Evolutionary conservation across 1,284 basidiomycete species (phyloP), one percentile per base, ranked within the genome.

Genomic region (Austroboletus rostrupii): DNA sequence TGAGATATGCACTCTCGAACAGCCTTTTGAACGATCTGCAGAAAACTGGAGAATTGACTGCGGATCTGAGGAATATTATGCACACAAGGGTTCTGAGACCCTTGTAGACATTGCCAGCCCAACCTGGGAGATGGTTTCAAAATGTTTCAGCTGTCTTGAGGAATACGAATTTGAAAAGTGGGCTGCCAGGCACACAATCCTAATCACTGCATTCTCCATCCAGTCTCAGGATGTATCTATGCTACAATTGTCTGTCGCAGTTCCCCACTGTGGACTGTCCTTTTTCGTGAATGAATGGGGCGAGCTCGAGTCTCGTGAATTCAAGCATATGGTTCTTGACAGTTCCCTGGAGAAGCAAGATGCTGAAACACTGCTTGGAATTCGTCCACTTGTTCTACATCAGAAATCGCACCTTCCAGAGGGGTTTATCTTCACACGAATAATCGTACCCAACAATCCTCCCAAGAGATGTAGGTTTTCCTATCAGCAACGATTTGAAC

Each of bases 211-310:
- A 13, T 44, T 47, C 5, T 35, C 43, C 1, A 9, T 16, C 3
- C 26, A 54, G 29, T 40, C 36, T 17, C 5, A 17, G 23, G 16
- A 9, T 48, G 40, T 40, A 14, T 7, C 17, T 6, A 38, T 5
- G 6, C 11, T 5, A 19, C 48, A 14, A 14, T 20, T 72, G 2
- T 55, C 33, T 1, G 55, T 65, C 21, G 47, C 61, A 3, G 57
- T 78, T 2, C 71, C 75, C 55, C 5, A 74, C 5, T 72, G 67
- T 42, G 55, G 64, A 13, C 48, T n/a, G n/a, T n/a, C n/a, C n/a
- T n/a, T n/a, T n/a, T n/a, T n/a, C 32, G 11, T 70, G 17, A 56
- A 67, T 42, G n/a, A 39, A 3, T 33, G 45, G 1, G 26, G 43
- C 11, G 53, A 65, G 3, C 51, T 71, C 2, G 57, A 67, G 37